Evolutionary conservation across 305 asterid species (phyloP).

Genomic region (Solanum hybrid): DNA sequence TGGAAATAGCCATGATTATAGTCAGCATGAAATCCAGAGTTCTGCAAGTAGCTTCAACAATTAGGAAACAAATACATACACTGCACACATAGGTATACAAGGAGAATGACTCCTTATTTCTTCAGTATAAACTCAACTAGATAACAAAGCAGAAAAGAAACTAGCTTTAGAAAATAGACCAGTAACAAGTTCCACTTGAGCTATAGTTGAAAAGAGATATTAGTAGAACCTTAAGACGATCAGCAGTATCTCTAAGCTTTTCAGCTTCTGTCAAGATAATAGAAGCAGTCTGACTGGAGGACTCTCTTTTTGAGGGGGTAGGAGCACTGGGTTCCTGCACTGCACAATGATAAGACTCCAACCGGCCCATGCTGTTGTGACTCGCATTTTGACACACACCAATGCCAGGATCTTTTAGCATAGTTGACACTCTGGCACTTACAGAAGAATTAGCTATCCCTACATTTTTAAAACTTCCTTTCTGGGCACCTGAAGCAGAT

Average conservation of each 20-base stretch:
- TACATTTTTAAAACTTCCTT: constrained; percentile 29
- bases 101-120: background rate
- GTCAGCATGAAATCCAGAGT: constrained; percentile 63
- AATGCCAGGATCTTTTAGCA: constrained; percentile 26
- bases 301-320: constrained; percentile 31
- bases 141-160: constrained; percentile 5
- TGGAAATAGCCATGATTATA: constrained; percentile 65
- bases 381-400: constrained; percentile 28
- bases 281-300: constrained; percentile 29
- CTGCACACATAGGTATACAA: background rate
- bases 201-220: constrained; percentile 5
- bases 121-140: background rate
- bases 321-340: constrained; percentile 21
- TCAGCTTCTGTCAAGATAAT: constrained; percentile 66
- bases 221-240: constrained; percentile 60
- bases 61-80: background rate
- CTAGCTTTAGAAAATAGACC: background rate
- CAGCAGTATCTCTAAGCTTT: constrained; percentile 55
- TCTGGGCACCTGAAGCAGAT: constrained; percentile 28
- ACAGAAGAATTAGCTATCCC: constrained; percentile 33
- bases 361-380: constrained; percentile 13
- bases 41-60: constrained; percentile 32
- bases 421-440: constrained; percentile 31
- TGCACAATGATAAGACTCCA: constrained; percentile 27
- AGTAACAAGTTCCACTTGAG: background rate